Base-by-base conservation (phyloP, 2,329 filamentous ascomycete genomes). In the Ophiocordyceps sinensis region DNA sequence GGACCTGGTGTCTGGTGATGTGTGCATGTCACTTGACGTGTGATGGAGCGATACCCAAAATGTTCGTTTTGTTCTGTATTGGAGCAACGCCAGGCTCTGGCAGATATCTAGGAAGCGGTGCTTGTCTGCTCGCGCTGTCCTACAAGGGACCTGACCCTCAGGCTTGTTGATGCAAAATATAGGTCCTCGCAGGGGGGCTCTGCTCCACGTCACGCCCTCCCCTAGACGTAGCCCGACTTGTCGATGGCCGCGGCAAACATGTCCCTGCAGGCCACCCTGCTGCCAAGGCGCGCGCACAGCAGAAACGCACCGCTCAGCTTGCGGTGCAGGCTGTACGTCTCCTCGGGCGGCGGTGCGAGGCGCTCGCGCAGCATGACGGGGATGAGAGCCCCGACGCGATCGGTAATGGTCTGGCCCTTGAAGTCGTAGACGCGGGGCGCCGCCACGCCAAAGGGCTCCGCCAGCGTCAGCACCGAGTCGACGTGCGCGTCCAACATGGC, bases 221-320 rank as follows among this genome's bases (percentile, higher is more conserved):
- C n/a, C 4, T 47, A 42, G 9, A 54, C 42, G 28, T 55, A 61
- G 1, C 60, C 60, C 17, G 59, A 58, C 48, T 53, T 58, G 36
- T 45, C 51, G 36, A 77, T 47, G 30, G 66, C 79, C 34, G 73
- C 62, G 43, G 71, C 68, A 58, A 98, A 98, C 64, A 98, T 63
- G 44, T 83, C 78, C 47, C 82, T 76, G 52, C 89, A 95, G 43
- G 70, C 69, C 3, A 98, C 88, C 47, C 77, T 73, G 58, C 86
- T 94, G 3, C 85, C 87, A 44, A 98, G 59, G 49, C 79, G 75
- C 0, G 91, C 88, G 60, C 91, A 98, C 15, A 98, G 68, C 53
- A 98, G 62, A 57, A 98, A 98, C 0, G 91, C 93, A 0, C 91
- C 91, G 58, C 87, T 94, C 41, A 98, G 65, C 66, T 98, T 98